Evolutionary conservation across 257 asterid species (phyloP), one percentile per base, ranked within the genome.

Genomic region (Lycium barbarum): DNA sequence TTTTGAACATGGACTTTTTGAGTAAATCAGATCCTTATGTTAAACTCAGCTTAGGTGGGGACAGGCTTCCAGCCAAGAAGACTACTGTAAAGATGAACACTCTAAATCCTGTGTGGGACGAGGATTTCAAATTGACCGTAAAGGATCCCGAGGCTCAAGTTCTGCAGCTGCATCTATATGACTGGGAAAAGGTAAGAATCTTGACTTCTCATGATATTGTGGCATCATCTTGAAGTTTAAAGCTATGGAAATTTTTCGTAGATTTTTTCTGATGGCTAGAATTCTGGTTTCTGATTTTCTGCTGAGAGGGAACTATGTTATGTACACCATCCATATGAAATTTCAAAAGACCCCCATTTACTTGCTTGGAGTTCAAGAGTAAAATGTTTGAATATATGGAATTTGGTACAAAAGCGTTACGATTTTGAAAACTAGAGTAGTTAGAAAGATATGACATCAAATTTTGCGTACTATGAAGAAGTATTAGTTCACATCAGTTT

Each of bases 21-120:
- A 83, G 92, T 22, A 85, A 88, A 47, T 95, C 99, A 4, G 99
- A 95, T 86, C 99, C 99, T 15, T 94, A 93, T 43, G 99, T 95
- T 80, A 90, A 92, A 80, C 94, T 95, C 80, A 89, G 93, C 87
- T 93, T 95, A 17, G 84, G 86, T 2, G 97, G 97, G 51, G 98
- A 94, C 73, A 86, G 87, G 86, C 93, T 91, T 63, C 90, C 92
- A 6, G 47, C 92, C 12, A 93, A 89, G 88, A 93, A 90, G 84
- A 94, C 98, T n/a, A 67, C 93, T 2, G 92, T 95, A 26, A 91
- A 89, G 88, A 94, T 83, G 97, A 92, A 93, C 67, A 95, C 87
- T 83, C 83, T 95, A 85, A 91, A 94, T 85, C 98, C 99, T 0
- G 91, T 74, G 57, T 95, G 99, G 99, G 47, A 90, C 9, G 98